phyloP scores from a whole-genome alignment of 805 yeast species.

The Scheffersomyces stipitis region DNA sequence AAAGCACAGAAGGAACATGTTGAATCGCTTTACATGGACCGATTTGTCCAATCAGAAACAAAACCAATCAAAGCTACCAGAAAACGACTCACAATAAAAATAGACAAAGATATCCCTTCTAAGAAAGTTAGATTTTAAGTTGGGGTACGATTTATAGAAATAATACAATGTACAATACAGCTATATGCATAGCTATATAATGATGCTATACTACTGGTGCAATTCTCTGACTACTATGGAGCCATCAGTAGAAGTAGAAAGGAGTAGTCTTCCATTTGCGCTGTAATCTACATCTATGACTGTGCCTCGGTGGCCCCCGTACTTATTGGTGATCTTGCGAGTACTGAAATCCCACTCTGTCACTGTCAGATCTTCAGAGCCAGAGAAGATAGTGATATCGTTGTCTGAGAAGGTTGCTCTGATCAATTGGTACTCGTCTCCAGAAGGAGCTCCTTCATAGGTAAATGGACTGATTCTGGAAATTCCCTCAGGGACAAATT shows the following conservation, averaged over 20 bases:
- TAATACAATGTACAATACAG: too few species aligned
- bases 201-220: neutral
- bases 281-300: conserved; percentile 61
- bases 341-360: conserved; percentile 62
- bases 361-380: conserved; percentile 60
- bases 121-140: conserved; percentile 18
- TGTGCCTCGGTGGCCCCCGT: conserved; percentile 61
- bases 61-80: neutral
- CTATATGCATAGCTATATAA: too few species aligned
- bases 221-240: conserved; percentile 48
- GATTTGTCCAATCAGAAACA: conserved; percentile 9
- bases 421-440: conserved; percentile 51
- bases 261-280: conserved; percentile 39
- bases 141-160: too few species aligned
- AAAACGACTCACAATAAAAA: neutral
- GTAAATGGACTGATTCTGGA: conserved; percentile 44
- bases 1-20: conserved; percentile 17
- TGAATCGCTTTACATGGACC: conserved; percentile 18
- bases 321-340: conserved; percentile 45
- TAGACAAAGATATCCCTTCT: too few species aligned
- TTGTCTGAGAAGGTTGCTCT: conserved; percentile 49
- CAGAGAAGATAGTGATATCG: conserved; percentile 48
- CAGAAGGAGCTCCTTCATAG: conserved; percentile 59
- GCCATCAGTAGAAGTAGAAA: conserved; percentile 58
- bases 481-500: conserved; percentile 38